Percentiles rank a stretch among this genome's conserved stretches.
These are phyloP conservation scores for Datisca glomerata DNA, from an alignment of 306 rosid genomes.

Conservation along the genomic window DNA sequence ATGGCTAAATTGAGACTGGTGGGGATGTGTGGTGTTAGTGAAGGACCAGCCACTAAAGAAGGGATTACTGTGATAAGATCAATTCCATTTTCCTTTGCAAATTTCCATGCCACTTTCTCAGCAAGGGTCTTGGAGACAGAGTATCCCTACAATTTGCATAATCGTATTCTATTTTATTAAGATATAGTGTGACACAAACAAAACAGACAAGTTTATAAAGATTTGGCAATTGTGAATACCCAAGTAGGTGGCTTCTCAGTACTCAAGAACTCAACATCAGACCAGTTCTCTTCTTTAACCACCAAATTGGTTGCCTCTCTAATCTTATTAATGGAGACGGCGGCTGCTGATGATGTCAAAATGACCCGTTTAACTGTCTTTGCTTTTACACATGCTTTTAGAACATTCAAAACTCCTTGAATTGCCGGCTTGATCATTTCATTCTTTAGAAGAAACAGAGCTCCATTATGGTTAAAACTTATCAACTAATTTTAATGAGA, in stretches of 20 bases:
- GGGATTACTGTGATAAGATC: conserved; percentile 78
- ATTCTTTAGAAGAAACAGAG: too few relatives aligned
- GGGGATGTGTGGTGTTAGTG: conserved; percentile 61
- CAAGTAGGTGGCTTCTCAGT: conserved; percentile 64
- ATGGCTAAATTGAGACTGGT: conserved; percentile 39
- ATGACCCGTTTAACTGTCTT: conserved; percentile 61
- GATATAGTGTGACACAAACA: too few relatives aligned
- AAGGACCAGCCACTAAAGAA: conserved; percentile 45
- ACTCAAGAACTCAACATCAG: conserved; percentile 47
- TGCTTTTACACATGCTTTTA: conserved; percentile 52
- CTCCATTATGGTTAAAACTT: conserved; percentile 6
- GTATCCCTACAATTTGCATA: conserved; percentile 43
- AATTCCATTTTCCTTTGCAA: conserved; percentile 53
- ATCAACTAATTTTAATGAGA: too few relatives aligned
- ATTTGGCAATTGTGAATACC: conserved; percentile 26
- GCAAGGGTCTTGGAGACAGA: conserved; percentile 61
- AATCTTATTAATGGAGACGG: conserved; percentile 43
- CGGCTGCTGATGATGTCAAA: conserved; percentile 76
- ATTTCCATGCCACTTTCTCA: conserved; percentile 72
- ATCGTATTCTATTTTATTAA: too few relatives aligned
- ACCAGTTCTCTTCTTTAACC: conserved; percentile 53
- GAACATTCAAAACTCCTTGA: conserved; percentile 53
- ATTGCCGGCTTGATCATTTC: conserved; percentile 87
- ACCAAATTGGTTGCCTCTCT: conserved; percentile 40
- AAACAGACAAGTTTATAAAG: background rate